Evolutionary conservation across 768 basidiomycete genomes (phyloP).

Genomic region (Paxillus involutus): DNA sequence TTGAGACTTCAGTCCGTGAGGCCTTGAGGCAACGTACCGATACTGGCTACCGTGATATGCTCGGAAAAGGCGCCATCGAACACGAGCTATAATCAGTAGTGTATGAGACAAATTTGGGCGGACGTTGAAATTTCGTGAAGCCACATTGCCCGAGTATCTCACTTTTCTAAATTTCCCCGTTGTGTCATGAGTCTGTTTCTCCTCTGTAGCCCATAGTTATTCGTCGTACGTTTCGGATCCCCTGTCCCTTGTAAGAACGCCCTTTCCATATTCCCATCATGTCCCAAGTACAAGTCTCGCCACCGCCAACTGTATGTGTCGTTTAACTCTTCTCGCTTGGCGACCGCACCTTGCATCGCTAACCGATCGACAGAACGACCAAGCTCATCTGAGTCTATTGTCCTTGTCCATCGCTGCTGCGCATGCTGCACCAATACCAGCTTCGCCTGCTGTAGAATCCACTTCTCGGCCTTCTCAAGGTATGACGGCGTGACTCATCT

Average conservation of each 20-base stretch:
- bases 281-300: conserved; percentile 7
- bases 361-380: conserved; percentile 5
- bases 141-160: conserved; percentile 1
- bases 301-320: conserved; percentile 8
- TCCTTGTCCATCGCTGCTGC: conserved; percentile 68
- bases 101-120: conserved; percentile 24
- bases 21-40: too few species aligned
- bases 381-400: conserved; percentile 47
- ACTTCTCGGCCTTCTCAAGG: conserved; percentile 15
- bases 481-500: conserved; percentile 8
- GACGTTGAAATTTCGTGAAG: conserved; percentile 23
- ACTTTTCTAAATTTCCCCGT: not conserved
- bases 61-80: too few species aligned
- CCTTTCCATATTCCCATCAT: not conserved
- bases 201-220: conserved; percentile 8
- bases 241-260: not conserved
- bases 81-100: not conserved
- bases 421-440: conserved; percentile 46
- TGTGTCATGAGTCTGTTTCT: conserved; percentile 12
- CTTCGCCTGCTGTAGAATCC: conserved; percentile 24
- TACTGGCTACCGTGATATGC: too few species aligned
- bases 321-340: not conserved
- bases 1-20: too few species aligned
- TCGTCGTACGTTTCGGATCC: not conserved
- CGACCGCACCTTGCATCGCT: not conserved